A percentile compares a stretch with the other conserved stretches of the same genome.
These are phyloP conservation scores for Zarea fungicola DNA, from an alignment of 2,329 filamentous ascomycete species.

Conservation along the genomic window DNA sequence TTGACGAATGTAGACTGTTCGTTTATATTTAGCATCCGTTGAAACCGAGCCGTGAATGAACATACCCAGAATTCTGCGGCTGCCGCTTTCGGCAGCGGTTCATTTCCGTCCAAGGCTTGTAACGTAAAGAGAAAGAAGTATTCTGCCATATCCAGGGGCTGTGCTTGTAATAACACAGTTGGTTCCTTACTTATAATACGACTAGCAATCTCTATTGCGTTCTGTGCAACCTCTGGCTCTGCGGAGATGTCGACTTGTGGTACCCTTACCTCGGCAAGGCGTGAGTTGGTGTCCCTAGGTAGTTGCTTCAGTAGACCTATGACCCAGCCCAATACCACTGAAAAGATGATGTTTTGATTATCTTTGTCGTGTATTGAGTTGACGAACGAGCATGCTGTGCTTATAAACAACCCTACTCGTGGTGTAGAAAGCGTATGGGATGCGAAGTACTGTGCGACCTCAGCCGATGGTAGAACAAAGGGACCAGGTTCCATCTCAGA, in stretches of 20 bases:
- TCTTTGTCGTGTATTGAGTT: conserved; percentile 48
- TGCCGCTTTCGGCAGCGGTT: conserved; percentile 69
- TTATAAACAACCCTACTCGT: conserved; percentile 63
- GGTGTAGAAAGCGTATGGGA: conserved; percentile 56
- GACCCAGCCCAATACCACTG: conserved; percentile 55
- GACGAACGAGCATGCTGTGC: conserved; percentile 65
- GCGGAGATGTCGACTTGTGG: conserved; percentile 55
- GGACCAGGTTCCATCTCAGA: conserved; percentile 68
- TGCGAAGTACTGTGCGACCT: conserved; percentile 62
- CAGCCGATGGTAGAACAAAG: conserved; percentile 65
- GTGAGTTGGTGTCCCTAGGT: conserved; percentile 39
- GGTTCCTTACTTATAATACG: conserved; percentile 58
- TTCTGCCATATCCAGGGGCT: conserved; percentile 53
- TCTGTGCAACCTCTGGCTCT: conserved; percentile 68
- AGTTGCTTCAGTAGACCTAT: conserved; percentile 57
- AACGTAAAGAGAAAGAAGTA: conserved; percentile 68
- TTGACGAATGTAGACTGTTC: conserved; percentile 14
- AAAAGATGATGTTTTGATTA: conserved; percentile 44
- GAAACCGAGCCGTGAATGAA: not conserved
- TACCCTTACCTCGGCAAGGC: not conserved
- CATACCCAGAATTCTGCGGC: conserved; percentile 71
- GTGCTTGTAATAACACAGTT: conserved; percentile 53
- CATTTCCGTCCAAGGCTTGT: conserved; percentile 62
- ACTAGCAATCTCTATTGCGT: conserved; percentile 66
- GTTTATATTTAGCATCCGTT: not conserved